Base-by-base conservation (phyloP, 2,329 filamentous ascomycete species). In the Penicillium vulpinum region DNA sequence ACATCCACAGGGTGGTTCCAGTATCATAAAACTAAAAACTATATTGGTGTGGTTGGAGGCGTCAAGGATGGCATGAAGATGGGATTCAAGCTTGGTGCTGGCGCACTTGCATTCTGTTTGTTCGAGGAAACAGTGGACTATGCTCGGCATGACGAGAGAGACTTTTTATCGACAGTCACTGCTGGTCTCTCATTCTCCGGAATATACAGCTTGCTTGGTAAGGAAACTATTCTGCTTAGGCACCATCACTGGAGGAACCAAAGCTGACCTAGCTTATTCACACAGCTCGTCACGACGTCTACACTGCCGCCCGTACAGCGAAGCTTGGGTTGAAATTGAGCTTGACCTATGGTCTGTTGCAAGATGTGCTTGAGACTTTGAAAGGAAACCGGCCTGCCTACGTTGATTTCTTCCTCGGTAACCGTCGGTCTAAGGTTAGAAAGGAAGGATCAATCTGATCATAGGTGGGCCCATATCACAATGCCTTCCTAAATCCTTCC, bases 11-110 rank as follows among this genome's bases (percentile, higher is more conserved):
- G 92, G 18, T 99, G 94, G 94, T 99, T 93, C 72, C 84, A 97
- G n/a, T 99, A 99, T 75, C 93, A 97, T 80, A 97, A 97, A 77
- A 91, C 87, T 72, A 97, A 97, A 76, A 97, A 96, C 76, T 97
- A 99, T 78, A 86, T 91, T 67, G 84, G 89, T 50, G 87, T 90
- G 67, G 83, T 89, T 22, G 90, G 89, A 6, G 93, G 89, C 0
- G 78, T 95, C 18, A 85, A 85, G 51, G 91, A 96, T 68, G 94
- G 91, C 0, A 66, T 91, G 48, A 86, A 83, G 63, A 90, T 94
- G 82, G 92, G 89, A 1, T 72, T 78, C 31, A 86, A 84, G 64
- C 81, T 95, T 6, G 85, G 85, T 5, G 78, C 88, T 44, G 92
- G 92, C 84, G 89, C 86, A 2, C 83, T 85, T 18, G 78, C 89